Percentiles rank a stretch among this genome's conserved stretches.
Conservation (phyloP, 495 filamentous ascomycete genomes). For the Chaetomidium leptoderma region DNA sequence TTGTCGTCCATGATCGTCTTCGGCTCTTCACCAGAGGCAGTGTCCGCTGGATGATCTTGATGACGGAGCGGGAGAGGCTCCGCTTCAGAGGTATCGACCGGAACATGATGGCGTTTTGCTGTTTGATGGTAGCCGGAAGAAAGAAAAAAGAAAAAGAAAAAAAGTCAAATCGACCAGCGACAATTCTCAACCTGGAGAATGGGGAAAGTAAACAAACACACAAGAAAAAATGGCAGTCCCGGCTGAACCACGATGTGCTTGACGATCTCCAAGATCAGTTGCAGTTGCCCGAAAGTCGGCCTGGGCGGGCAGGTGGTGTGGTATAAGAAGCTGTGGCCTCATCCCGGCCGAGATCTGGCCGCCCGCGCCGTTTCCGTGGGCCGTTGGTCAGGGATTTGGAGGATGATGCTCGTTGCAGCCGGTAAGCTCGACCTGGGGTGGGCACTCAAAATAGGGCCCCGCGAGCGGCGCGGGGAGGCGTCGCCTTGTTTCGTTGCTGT, state of each 20-base stretch:
- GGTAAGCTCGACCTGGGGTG: background rate
- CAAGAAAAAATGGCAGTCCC: conserved; percentile 9
- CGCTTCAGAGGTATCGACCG: conserved; percentile 9
- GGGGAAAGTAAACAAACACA: background rate
- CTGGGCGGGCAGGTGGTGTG: background rate
- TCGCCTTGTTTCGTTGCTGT: background rate
- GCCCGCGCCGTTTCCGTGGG: background rate
- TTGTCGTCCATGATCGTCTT: conserved; percentile 20
- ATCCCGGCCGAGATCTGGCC: background rate
- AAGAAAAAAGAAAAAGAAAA: background rate
- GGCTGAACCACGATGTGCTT: conserved; percentile 5
- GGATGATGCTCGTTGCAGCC: background rate
- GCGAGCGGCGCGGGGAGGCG: conserved; percentile 1
- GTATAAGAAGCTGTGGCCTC: background rate
- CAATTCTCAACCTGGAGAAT: conserved; percentile 1
- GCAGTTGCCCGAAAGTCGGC: too few relatives aligned
- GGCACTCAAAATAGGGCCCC: background rate
- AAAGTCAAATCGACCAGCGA: conserved; percentile 6
- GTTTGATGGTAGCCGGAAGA: background rate
- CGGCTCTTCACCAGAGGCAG: conserved; percentile 21
- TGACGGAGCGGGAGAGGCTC: conserved; percentile 20
- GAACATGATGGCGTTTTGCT: conserved; percentile 12
- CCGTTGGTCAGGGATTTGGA: background rate
- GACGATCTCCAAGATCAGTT: conserved; percentile 5
- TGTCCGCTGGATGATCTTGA: conserved; percentile 18